Evolutionary conservation across 306 rosid species (phyloP), one percentile per base, ranked within the genome.

Genomic region (Inga laurina): DNA sequence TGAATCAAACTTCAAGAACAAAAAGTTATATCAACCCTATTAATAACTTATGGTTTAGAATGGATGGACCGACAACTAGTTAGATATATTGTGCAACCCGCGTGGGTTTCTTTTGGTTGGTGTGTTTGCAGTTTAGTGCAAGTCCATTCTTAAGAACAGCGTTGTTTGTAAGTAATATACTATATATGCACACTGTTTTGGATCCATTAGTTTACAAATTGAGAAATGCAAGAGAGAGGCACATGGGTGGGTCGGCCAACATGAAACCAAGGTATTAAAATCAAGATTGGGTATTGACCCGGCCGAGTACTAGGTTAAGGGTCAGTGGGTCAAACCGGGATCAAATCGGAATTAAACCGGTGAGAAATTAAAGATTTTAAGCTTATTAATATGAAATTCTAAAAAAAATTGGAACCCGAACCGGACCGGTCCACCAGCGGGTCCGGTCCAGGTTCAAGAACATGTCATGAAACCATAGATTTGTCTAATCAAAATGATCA

Each of bases 401-500:
- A n/a, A n/a, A n/a, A n/a, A n/a, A n/a, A n/a, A n/a, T n/a, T n/a
- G n/a, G n/a, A n/a, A n/a, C n/a, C n/a, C n/a, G n/a, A n/a, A n/a
- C n/a, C n/a, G n/a, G n/a, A n/a, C n/a, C n/a, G n/a, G n/a, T n/a
- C n/a, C n/a, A n/a, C n/a, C n/a, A n/a, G n/a, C n/a, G n/a, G n/a
- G n/a, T n/a, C n/a, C n/a, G n/a, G n/a, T n/a, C n/a, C n/a, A n/a
- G n/a, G n/a, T n/a, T n/a, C n/a, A n/a, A n/a, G n/a, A n/a, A n/a
- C n/a, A n/a, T n/a, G n/a, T n/a, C 54, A 43, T 48, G 54, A 70
- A 71, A 84, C 86, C 70, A 19, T 75, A 65, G 73, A 75, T 75
- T 75, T 87, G 67, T 52, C 54, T 84, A 78, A 82, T 76, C 86
- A 70, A 61, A 56, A 80, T 71, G 13, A 43, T 3, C 88, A 87